phyloP scores from a whole-genome alignment of 2,329 filamentous ascomycete genomes.

The Colletotrichum sp. region DNA sequence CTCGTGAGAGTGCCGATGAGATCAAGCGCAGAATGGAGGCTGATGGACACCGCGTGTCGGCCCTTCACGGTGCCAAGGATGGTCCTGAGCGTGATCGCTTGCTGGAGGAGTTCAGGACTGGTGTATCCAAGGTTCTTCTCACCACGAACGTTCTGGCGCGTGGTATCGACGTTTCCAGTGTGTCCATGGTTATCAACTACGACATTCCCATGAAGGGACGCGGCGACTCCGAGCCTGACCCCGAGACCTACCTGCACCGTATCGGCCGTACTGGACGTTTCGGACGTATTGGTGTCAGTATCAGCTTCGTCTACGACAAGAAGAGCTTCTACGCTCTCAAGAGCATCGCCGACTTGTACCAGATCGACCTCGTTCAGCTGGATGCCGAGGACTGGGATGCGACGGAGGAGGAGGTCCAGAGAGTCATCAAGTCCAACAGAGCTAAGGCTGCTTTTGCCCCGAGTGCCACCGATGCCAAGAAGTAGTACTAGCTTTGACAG shows the following conservation, averaged over 20 bases:
- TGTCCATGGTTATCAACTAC: conserved; percentile 99
- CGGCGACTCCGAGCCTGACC: conserved; percentile 83
- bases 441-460: conserved; percentile 61
- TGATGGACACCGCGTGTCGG: conserved; percentile 91
- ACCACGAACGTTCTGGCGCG: conserved; percentile 96
- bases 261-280: conserved; percentile 98
- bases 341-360: conserved; percentile 80
- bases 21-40: conserved; percentile 86
- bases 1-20: conserved; percentile 81
- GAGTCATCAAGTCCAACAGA: conserved; percentile 75
- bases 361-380: conserved; percentile 80
- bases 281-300: conserved; percentile 92
- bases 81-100: conserved; percentile 82
- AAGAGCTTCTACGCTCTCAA: conserved; percentile 80
- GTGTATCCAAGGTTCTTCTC: conserved; percentile 93
- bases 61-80: conserved; percentile 87
- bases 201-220: conserved; percentile 78
- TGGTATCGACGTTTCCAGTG: conserved; percentile 89
- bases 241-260: conserved; percentile 95
- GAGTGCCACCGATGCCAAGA: conserved; percentile 41
- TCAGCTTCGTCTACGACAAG: conserved; percentile 91
- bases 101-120: conserved; percentile 84
- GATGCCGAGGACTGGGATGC: conserved; percentile 90
- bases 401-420: conserved; percentile 83
- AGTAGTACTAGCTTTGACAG: conserved; percentile 2